Base-by-base conservation (phyloP, 768 basidiomycete species). In the Leccinum truebloodii region DNA sequence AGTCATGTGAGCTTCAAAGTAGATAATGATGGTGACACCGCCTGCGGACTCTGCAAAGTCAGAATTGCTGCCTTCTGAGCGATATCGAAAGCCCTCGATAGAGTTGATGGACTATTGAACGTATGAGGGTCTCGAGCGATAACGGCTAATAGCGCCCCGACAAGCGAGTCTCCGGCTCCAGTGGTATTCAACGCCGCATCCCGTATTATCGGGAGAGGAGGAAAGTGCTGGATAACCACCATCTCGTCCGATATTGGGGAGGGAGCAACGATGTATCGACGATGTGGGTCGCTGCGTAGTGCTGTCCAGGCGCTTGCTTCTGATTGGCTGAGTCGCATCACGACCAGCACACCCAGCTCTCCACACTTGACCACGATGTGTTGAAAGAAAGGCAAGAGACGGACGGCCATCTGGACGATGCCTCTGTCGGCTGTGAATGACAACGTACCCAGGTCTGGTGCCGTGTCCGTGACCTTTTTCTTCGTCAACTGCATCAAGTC, bases 161-260 rank as follows among this genome's bases (percentile, higher is more conserved):
- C 94, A 26, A 97, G 83, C 3, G 92, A 88, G 75, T 98, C 95
- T 0, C 95, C 95, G 1, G 92, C 95, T 1, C 96, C 96, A 0
- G 95, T 98, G 9, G 93, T 92, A 65, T 88, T 95, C 22, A 88
- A 75, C 10, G 78, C 66, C 26, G 71, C 67, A 16, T 71, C 69
- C 4, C 61, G 67, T 10, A 83, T 74, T 16, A 77, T 62, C 1
- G 73, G 69, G 18, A 81, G 65, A 8, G 92, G 80, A 12, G 91
- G 84, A 71, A 89, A 94, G 70, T 95, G 90, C 46, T 86, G 85
- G 32, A 95, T 52, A 6, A 91, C 80, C 8, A 93, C 69, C 4
- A 82, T 74, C 59, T 84, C 81, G 8, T 72, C 71, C 16, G 78
- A 76, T 4, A 69, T 71, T 24, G 74, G 74, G 8, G 83, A 84